Base-by-base conservation (phyloP, 176 grass and related monocot genomes). In the Areca catechu region DNA sequence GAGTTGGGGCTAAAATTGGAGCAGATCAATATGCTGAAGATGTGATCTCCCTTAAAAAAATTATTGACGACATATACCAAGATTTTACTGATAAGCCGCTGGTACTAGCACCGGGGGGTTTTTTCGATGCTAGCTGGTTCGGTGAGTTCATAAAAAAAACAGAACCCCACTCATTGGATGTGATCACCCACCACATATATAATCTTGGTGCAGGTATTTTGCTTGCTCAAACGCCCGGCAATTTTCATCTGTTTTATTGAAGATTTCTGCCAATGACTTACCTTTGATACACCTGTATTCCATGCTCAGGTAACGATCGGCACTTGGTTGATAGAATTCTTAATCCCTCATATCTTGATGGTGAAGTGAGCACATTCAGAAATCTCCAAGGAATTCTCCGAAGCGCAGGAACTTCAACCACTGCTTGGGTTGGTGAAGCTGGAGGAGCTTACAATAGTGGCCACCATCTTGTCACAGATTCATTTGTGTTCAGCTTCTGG, bases 21-120 rank as follows among this genome's bases (percentile, higher is more conserved):
- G 84, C 62, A 3, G 66, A 56, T 27, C 83, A 88, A 54, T 98
- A 92, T 19, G 80, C 84, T 20, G 67, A 70, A 15, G 84, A 98
- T 69, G 80, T 83, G 43, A 75, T 80, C 57, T 53, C 73, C 55
- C 87, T 98, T 19, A 89, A 83, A 70, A 68, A 48, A 22, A 0
- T 82, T 4, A 24, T 92, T 4, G 76, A 80, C 28, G 24, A 4
- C 3, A 16, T 61, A 24, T 92, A 92, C 66, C 58, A 57, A 68
- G 74, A 57, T 43, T 69, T 23, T 14, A 47, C 70, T 37, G 54
- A 61, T 34, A 92, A 85, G 23, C 93, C 93, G 16, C 43, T 92
- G 66, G 83, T 92, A 34, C 53, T 98, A 55, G 21, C 24, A 56
- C 65, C 65, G 48, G 65, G 65, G 51, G 52, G 52, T 6, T 68